These are phyloP conservation scores for Penicillium occitanis DNA, from an alignment of 2,329 filamentous ascomycete species.

Conservation along the genomic window DNA sequence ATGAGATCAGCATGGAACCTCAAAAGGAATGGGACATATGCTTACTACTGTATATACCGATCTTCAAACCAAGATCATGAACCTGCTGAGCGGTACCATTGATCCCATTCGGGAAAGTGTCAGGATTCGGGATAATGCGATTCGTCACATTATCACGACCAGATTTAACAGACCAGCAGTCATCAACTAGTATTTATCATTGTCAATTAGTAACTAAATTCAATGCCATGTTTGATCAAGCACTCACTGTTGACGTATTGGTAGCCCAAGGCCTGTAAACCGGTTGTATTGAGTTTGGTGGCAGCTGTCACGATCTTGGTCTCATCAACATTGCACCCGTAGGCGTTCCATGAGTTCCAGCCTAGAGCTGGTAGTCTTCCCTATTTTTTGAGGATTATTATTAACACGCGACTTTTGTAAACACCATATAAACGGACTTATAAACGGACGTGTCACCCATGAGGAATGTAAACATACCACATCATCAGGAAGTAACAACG, in stretches of 20 bases:
- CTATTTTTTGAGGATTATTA: conserved; percentile 21
- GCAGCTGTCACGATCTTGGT: conserved; percentile 50
- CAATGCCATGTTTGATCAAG: not conserved
- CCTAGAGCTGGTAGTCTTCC: conserved; percentile 39
- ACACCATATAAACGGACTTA: not conserved
- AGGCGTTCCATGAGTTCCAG: conserved; percentile 50
- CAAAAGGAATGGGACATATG: conserved; percentile 1
- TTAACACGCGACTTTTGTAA: not conserved
- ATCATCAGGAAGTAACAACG: conserved; percentile 30
- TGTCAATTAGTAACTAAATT: not conserved
- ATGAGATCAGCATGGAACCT: not conserved
- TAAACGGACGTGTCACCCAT: not conserved
- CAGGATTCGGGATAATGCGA: conserved; percentile 49
- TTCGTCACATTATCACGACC: conserved; percentile 45
- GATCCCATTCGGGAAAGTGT: conserved; percentile 61
- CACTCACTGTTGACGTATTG: conserved; percentile 46
- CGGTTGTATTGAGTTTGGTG: conserved; percentile 45
- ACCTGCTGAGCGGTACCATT: conserved; percentile 54
- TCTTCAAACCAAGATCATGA: conserved; percentile 59
- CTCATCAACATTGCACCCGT: conserved; percentile 51
- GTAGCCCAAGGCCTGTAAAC: conserved; percentile 52
- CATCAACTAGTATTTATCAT: conserved; percentile 48
- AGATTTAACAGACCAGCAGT: conserved; percentile 58
- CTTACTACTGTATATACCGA: conserved; percentile 58
- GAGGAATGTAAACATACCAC: conserved; percentile 27